These are phyloP conservation scores for Luvunga scandens DNA, from an alignment of 345 rosid genomes.

Conservation along the genomic window DNA sequence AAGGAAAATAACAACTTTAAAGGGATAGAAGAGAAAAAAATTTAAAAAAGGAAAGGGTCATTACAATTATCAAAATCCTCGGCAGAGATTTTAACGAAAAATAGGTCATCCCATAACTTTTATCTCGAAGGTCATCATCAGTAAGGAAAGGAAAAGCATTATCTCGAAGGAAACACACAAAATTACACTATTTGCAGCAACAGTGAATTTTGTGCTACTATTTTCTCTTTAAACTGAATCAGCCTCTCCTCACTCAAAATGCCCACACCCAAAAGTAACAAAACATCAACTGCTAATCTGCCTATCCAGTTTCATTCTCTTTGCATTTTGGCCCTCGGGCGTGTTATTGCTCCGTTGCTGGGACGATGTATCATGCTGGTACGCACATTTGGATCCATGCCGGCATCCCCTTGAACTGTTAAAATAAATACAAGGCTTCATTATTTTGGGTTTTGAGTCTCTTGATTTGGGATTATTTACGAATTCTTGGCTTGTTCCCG, in stretches of 20 bases:
- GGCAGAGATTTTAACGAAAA: slow-evolving; percentile 7
- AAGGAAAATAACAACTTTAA: background rate
- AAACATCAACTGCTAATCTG: slow-evolving; percentile 64
- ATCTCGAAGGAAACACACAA: background rate
- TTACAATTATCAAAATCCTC: slow-evolving; percentile 3
- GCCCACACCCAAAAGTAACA: slow-evolving; percentile 5
- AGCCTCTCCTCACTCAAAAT: slow-evolving; percentile 7
- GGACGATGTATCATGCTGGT: slow-evolving; percentile 68
- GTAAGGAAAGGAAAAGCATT: background rate
- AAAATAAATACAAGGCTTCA: slow-evolving; percentile 90
- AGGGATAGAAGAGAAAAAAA: too few species aligned
- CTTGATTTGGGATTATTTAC: slow-evolving; percentile 53
- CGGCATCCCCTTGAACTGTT: slow-evolving; percentile 91
- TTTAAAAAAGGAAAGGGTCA: background rate
- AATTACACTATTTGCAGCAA: slow-evolving; percentile 22
- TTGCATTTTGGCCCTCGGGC: slow-evolving; percentile 52
- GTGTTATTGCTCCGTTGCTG: slow-evolving; percentile 52
- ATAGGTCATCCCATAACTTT: slow-evolving; percentile 6
- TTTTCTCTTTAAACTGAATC: background rate
- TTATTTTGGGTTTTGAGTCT: slow-evolving; percentile 64
- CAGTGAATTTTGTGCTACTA: background rate
- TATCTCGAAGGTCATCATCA: background rate
- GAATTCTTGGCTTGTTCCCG: slow-evolving; percentile 48
- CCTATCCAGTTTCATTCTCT: slow-evolving; percentile 92
- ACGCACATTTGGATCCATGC: slow-evolving; percentile 77